Evolutionary conservation across 2,329 filamentous ascomycete species (phyloP).

Genomic region (Talaromyces islandicus): DNA sequence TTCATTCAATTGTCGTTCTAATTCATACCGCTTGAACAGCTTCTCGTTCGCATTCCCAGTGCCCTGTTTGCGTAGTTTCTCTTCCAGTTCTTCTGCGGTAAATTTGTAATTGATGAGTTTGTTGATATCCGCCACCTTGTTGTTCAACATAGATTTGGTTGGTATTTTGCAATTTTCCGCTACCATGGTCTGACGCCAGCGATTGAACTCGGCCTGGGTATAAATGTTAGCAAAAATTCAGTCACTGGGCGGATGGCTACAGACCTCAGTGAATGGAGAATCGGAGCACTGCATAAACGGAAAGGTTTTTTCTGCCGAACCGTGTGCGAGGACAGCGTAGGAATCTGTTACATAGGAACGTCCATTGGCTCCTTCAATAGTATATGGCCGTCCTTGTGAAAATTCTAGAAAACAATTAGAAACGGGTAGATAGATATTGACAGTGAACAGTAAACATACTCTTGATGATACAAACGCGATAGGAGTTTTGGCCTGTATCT

Average conservation of each 20-base stretch:
- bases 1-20: constrained; percentile 60
- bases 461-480: constrained; percentile 85
- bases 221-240: neutral
- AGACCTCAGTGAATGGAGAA: constrained; percentile 72
- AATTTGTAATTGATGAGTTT: constrained; percentile 70
- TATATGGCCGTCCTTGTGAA: constrained; percentile 72
- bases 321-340: constrained; percentile 75
- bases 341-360: constrained; percentile 77
- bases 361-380: constrained; percentile 67
- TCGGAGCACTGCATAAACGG: constrained; percentile 91
- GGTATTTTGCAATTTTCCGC: constrained; percentile 69
- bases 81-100: constrained; percentile 75
- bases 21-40: constrained; percentile 60
- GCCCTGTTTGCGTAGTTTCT: constrained; percentile 68
- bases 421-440: constrained; percentile 14
- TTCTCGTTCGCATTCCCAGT: constrained; percentile 61
- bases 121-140: constrained; percentile 78
- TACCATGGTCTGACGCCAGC: constrained; percentile 69
- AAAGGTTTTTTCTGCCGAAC: constrained; percentile 76
- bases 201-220: constrained; percentile 65
- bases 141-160: constrained; percentile 60
- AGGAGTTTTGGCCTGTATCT: constrained; percentile 66
- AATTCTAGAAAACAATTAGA: constrained; percentile 54
- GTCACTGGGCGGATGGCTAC: constrained; percentile 15
- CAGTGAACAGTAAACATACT: constrained; percentile 41